These are phyloP conservation scores for Darksidea phi DNA, from an alignment of 495 filamentous ascomycete genomes.

Conservation along the genomic window DNA sequence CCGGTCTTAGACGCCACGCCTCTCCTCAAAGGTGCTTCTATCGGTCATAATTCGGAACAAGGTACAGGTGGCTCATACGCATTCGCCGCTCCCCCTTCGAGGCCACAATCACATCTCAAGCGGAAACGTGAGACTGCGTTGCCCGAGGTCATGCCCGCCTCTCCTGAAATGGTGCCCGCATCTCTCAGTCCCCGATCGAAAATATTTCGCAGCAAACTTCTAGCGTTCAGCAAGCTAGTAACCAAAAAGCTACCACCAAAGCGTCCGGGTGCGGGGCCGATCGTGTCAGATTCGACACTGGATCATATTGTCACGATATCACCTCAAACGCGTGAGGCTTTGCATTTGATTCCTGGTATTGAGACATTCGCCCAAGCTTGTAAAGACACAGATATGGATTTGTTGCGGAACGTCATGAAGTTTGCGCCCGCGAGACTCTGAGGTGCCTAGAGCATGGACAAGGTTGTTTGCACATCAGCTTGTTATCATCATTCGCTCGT, in stretches of 20 bases:
- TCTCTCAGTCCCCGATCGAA: background rate
- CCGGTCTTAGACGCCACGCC: background rate
- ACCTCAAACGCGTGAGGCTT: conserved; percentile 13
- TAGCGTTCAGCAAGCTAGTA: conserved; percentile 17
- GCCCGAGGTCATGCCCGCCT: background rate
- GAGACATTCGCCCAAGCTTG: conserved; percentile 10
- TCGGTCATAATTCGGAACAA: background rate
- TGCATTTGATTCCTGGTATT: conserved; percentile 17
- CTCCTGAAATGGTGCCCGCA: background rate
- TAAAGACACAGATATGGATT: conserved; percentile 3
- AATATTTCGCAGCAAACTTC: conserved; percentile 21
- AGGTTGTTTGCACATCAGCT: too few species aligned
- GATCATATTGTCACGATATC: conserved; percentile 12
- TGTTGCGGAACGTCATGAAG: conserved; percentile 20
- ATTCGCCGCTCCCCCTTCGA: conserved; percentile 3
- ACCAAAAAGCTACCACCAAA: background rate
- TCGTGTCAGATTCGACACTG: conserved; percentile 11
- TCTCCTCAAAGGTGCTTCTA: background rate
- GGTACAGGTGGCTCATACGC: background rate
- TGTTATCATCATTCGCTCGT: too few species aligned
- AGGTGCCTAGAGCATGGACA: background rate
- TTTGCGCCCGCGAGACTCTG: conserved; percentile 14
- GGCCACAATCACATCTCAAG: conserved; percentile 11
- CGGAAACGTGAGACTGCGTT: conserved; percentile 9
- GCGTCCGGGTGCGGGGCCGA: background rate